phyloP scores from a whole-genome alignment of 2,329 filamentous ascomycete species.

The Coniochaeta sp. region DNA sequence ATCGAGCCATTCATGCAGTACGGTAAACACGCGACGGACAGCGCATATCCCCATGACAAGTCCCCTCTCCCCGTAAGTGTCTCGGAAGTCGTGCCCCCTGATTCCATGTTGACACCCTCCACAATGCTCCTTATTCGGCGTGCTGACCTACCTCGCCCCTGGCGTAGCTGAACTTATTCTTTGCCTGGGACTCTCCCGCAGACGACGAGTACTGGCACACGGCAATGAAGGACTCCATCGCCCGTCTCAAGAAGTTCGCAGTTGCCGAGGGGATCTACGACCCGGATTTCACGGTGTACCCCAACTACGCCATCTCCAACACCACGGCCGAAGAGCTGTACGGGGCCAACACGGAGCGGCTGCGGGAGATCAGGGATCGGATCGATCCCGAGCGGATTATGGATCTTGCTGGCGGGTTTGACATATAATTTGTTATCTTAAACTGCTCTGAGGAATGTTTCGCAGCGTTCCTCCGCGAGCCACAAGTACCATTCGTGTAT shows the following conservation, averaged over 20 bases:
- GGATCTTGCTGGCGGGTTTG: constrained; percentile 17
- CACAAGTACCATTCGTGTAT: too few species aligned
- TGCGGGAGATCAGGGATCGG: constrained; percentile 12
- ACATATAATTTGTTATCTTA: constrained; percentile 10
- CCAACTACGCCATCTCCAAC: constrained; percentile 18
- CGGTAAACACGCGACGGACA: constrained; percentile 20
- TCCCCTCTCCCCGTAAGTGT: constrained; percentile 16
- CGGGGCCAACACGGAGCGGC: constrained; percentile 12
- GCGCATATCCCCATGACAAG: constrained; percentile 21
- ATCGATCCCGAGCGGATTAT: constrained; percentile 19
- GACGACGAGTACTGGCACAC: constrained; percentile 21
- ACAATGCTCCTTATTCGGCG: neutral
- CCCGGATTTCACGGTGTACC: constrained; percentile 13
- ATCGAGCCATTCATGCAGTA: constrained; percentile 23
- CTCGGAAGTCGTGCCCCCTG: too few species aligned
- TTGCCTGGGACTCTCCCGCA: constrained; percentile 13
- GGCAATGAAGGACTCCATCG: constrained; percentile 15
- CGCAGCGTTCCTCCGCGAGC: neutral
- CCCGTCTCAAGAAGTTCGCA: constrained; percentile 18
- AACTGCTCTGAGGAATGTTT: constrained; percentile 12
- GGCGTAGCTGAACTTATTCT: constrained; percentile 20
- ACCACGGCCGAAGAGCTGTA: constrained; percentile 14
- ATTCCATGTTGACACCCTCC: too few species aligned
- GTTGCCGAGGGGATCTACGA: constrained; percentile 19
- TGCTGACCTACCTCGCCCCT: neutral